A percentile compares a stretch with the other conserved stretches of the same genome.
phyloP scores from a whole-genome alignment of 768 basidiomycete genomes.

The Leccinum imitatum region DNA sequence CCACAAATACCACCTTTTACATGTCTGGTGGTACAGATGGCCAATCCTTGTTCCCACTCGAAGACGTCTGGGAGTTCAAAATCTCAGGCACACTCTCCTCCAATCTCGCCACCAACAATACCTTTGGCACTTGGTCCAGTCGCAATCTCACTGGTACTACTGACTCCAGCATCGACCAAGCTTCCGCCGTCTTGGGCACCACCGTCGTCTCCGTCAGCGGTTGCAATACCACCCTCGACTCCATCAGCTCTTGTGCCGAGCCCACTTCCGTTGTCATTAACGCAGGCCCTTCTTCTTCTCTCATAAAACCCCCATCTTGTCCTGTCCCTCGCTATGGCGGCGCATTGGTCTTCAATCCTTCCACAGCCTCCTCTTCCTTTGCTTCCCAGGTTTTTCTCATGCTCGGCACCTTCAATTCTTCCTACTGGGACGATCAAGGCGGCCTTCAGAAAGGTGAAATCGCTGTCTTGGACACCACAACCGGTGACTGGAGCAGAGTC shows the following conservation, averaged over 20 bases:
- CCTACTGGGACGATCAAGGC: conserved; percentile 65
- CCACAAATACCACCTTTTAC: conserved; percentile 69
- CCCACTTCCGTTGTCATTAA: conserved; percentile 56
- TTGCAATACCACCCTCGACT: conserved; percentile 45
- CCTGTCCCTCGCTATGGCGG: conserved; percentile 66
- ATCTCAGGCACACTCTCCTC: conserved; percentile 71
- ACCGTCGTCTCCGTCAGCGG: conserved; percentile 61
- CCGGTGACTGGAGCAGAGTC: conserved; percentile 69
- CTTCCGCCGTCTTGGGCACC: conserved; percentile 55
- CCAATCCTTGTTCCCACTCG: conserved; percentile 43
- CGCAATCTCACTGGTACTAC: conserved; percentile 39
- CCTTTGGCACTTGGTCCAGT: conserved; percentile 60
- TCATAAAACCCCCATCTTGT: conserved; percentile 48
- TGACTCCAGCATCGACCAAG: conserved; percentile 42
- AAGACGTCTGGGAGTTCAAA: conserved; percentile 70
- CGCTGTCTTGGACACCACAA: conserved; percentile 59
- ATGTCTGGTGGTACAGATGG: conserved; percentile 69
- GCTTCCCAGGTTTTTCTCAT: conserved; percentile 65
- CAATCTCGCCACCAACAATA: conserved; percentile 49
- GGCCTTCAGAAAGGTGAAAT: conserved; percentile 71
- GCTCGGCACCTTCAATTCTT: conserved; percentile 63
- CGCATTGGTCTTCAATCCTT: conserved; percentile 55
- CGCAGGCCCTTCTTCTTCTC: conserved; percentile 17
- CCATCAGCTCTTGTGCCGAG: conserved; percentile 53
- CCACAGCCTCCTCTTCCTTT: conserved; percentile 49